Evolutionary conservation across 2,329 filamentous ascomycete genomes (phyloP), one percentile per base, ranked within the genome.

Genomic region (Pestalotiopsis sp.): DNA sequence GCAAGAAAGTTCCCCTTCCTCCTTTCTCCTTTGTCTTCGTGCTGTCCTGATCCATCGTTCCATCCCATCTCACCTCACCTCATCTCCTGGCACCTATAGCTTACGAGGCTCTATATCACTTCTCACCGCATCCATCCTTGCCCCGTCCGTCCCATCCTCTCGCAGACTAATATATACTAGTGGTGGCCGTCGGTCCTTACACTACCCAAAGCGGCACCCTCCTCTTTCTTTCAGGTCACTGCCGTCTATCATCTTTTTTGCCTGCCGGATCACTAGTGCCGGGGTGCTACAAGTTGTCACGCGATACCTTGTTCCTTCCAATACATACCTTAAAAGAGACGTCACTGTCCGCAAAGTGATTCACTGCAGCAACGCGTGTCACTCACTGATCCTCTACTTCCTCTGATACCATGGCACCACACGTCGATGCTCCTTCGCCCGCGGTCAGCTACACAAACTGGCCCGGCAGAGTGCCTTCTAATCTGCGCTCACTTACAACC

Each of bases 351-450:
- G 27, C 25, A 12, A 27, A 59, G 57, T 59, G 25, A 36, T 6
- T 13, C 27, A 36, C 57, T 23, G 23, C 17, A 27, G 6, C 17
- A 20, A 36, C 59, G 36, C 27, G 23, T 62, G 59, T n/a, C 27
- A 62, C 23, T n/a, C 27, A 62, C 23, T 12, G 14, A 14, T 62
- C 31, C 23, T 59, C 57, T 20, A 14, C 31, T 36, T 39, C 36
- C 59, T 39, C 31, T 36, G 31, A 36, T 9, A 61, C 14, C 27
- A 81, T 81, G 79, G 74, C 80, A 69, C 80, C 78, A 69, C 79
- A 82, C 70, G 77, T 77, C 71, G 78, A 81, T 70, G 75, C 76
- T 63, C 74, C 78, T 27, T 80, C 79, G 17, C 77, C 79, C 14
- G 71, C 76, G 36, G 78, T 74, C 23, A 79, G 78, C 71, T 81